Base-by-base conservation (phyloP, 2,329 filamentous ascomycete species). In the Aspergillus transmontanensis region DNA sequence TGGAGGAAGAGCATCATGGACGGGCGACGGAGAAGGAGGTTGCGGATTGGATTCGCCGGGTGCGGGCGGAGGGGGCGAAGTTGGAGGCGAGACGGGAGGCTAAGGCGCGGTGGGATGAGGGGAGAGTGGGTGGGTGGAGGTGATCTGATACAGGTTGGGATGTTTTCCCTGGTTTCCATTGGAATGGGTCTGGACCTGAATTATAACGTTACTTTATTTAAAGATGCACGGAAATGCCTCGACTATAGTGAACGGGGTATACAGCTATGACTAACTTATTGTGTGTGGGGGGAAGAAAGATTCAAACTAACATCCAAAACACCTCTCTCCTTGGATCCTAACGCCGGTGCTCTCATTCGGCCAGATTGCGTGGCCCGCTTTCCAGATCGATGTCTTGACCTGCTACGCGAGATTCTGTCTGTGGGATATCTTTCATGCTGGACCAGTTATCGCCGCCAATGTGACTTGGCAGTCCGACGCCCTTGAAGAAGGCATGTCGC, bases 41-140 rank as follows among this genome's bases (percentile, higher is more conserved):
- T 30, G 83, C 85, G 2, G 94, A 98, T 64, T 98, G 95, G 88
- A 87, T 97, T 23, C 85, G 89, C 72, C 82, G 90, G 71, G 91
- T 96, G 67, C 85, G 93, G 69, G 93, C 94, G 70, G 91, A 91
- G 11, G 91, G 89, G 74, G 90, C 91, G 70, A 81, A 90, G 62
- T 89, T 90, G 65, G 96, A 95, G 73, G 82, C 94, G 59, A 85
- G 95, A 62, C 88, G 90, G 73, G 95, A 98, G 81, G 87, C 92
- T 68, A 96, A 94, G 78, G 91, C 93, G 72, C 86, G 95, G 71
- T 98, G 95, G 95, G 95, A 98, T 76, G 94, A 98, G 79, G 93
- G 94, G 28, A 85, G 94, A 69, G 94, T 98, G 39, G 94, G 94
- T 12, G 95, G 95, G 0, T 98, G 95, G 95, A 87, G 94, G 73